phyloP scores from a whole-genome alignment of 2,329 filamentous ascomycete species.

The Ophiostoma montium region DNA sequence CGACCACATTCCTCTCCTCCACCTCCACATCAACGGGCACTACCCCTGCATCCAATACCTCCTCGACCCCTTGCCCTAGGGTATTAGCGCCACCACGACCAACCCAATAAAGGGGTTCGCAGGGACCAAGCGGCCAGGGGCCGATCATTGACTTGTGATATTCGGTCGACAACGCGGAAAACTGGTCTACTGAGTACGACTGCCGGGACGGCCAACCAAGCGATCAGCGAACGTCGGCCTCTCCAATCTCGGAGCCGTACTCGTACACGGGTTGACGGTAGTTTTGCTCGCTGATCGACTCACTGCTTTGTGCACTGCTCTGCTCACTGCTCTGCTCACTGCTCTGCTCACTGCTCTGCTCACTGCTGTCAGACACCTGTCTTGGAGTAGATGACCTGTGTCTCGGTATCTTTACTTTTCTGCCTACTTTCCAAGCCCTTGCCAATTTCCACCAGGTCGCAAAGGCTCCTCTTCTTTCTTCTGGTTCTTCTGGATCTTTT shows the following conservation, averaged over 20 bases:
- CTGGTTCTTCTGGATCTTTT: no score
- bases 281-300: no score
- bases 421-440: no score
- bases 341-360: no score
- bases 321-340: no score
- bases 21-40: conserved; percentile 1
- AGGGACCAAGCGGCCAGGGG: conserved; percentile 1
- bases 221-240: no score
- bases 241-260: no score
- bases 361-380: background rate
- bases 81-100: conserved; percentile 6
- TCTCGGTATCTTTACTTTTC: no score
- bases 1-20: background rate
- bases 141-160: background rate
- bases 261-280: no score
- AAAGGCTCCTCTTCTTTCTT: background rate
- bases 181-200: background rate
- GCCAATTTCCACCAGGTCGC: background rate
- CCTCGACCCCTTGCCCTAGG: conserved; percentile 9
- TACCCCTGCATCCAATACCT: conserved; percentile 11
- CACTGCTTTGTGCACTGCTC: no score
- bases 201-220: no score
- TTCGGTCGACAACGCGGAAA: background rate
- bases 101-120: conserved; percentile 10
- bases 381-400: no score